Conservation (phyloP, 2,329 filamentous ascomycete genomes). For the Trematosphaeria pertusa region DNA sequence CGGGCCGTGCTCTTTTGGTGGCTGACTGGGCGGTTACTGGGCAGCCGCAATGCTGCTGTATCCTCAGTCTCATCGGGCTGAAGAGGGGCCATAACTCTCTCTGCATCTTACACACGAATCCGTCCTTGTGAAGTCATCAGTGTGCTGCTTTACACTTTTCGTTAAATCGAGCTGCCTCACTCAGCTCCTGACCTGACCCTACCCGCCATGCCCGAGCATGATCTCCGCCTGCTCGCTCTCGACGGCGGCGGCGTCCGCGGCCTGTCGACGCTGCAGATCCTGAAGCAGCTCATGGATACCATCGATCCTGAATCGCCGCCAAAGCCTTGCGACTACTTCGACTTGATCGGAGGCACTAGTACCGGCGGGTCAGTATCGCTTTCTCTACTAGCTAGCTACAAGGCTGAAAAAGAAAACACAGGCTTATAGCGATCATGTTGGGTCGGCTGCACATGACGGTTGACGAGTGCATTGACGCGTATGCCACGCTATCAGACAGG, state of each 20-base stretch:
- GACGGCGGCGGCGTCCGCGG: conserved; percentile 21
- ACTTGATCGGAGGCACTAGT: conserved; percentile 26
- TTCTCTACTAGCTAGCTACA: background rate
- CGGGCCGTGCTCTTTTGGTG: no score
- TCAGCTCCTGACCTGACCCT: no score
- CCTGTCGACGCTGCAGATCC: conserved; percentile 20
- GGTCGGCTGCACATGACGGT: conserved; percentile 19
- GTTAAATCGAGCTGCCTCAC: no score
- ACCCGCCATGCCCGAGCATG: no score
- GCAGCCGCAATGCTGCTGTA: no score
- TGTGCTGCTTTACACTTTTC: no score
- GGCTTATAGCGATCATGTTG: conserved; percentile 23
- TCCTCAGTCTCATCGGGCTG: no score
- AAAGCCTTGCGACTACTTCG: conserved; percentile 28
- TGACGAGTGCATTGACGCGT: conserved; percentile 15
- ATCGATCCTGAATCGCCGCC: conserved; percentile 12
- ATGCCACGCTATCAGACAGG: conserved; percentile 11
- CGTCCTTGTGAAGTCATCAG: no score
- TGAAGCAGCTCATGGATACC: conserved; percentile 21
- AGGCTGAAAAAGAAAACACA: background rate
- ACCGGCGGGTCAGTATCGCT: conserved; percentile 20
- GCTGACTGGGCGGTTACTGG: no score
- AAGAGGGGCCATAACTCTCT: no score
- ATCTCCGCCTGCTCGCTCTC: background rate
- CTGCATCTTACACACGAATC: no score